Evolutionary conservation across 495 filamentous ascomycete species (phyloP), one percentile per base, ranked within the genome.

Genomic region (Penicillium cinerascens): DNA sequence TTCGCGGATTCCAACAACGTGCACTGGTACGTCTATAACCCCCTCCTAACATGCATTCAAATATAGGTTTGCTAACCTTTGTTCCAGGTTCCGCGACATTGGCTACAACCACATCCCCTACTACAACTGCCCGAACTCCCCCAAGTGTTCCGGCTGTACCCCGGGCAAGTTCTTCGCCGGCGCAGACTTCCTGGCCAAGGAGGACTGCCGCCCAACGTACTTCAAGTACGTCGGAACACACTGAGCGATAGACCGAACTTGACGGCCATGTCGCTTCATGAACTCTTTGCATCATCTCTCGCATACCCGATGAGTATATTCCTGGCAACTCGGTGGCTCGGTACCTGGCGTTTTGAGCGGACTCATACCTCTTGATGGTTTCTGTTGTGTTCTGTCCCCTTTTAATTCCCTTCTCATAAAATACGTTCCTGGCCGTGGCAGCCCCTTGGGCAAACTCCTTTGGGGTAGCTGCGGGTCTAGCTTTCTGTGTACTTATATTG

Each of bases 21-120:
- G 49, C 95, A 99, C 73, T 99, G 95, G 95, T 97, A 74, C 25
- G 87, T 79, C 2, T 10, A 33, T 16, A 40, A 21, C 33, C 42
- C 39, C 27, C 16, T 21, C 37, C 11, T 22, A n/a, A 17, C 38
- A 27, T 22, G 15, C 23, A 13, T 13, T 26, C 35, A n/a, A 21
- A 58, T 48, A 47, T 57, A 44, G 43, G 35, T 48, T 46, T 27
- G 2, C 17, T 54, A 26, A 17, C 29, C 6, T 43, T 22, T 47
- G 44, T 3, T 38, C 21, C 52, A 97, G 92, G 92, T 99, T 99
- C 85, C 89, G 92, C 36, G 95, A 99, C 68, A 97, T 99, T 56
- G 95, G 95, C 49, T 99, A 99, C 71, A 89, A 95, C 60, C 95
- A 99, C 62, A 95, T 97, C 42, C 95, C 95, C 22, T 99, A 93